These are phyloP conservation scores for Erodium moschatum DNA, from an alignment of 441 rosid genomes.

Conservation along the genomic window DNA sequence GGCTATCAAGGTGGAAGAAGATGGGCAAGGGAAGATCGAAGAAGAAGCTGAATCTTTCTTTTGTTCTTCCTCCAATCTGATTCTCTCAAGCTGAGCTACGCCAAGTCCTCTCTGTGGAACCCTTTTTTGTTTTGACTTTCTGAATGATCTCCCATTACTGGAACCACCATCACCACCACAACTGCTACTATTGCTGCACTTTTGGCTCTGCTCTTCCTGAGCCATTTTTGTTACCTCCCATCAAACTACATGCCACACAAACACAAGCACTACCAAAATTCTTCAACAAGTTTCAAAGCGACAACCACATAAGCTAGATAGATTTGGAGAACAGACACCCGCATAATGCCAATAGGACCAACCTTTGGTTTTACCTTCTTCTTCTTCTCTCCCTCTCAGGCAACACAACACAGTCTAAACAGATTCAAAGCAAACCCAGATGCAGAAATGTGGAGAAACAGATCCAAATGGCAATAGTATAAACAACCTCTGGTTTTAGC, in stretches of 20 bases:
- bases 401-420: not conserved
- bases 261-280: no score
- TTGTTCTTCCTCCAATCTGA: slow-evolving; percentile 3
- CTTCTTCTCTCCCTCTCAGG: not conserved
- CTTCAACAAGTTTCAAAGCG: no score
- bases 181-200: slow-evolving; percentile 22
- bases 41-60: slow-evolving; percentile 1
- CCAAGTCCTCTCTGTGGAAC: slow-evolving; percentile 10
- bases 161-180: slow-evolving; percentile 7
- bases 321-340: no score
- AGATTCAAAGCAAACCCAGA: not conserved
- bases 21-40: no score
- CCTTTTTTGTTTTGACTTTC: slow-evolving; percentile 1
- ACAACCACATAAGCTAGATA: no score
- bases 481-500: no score
- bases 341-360: not conserved
- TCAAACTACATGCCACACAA: slow-evolving; percentile 12
- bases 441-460: slow-evolving; percentile 6
- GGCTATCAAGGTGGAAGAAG: no score
- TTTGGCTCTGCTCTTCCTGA: slow-evolving; percentile 34
- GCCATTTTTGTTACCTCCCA: slow-evolving; percentile 3
- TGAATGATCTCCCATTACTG: slow-evolving; percentile 1
- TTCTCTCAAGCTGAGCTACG: slow-evolving; percentile 11
- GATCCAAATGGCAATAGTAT: no score
- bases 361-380: not conserved